Conservation (phyloP, 2,329 filamentous ascomycete genomes). For the Aspergillus oerlinghausenensis region DNA sequence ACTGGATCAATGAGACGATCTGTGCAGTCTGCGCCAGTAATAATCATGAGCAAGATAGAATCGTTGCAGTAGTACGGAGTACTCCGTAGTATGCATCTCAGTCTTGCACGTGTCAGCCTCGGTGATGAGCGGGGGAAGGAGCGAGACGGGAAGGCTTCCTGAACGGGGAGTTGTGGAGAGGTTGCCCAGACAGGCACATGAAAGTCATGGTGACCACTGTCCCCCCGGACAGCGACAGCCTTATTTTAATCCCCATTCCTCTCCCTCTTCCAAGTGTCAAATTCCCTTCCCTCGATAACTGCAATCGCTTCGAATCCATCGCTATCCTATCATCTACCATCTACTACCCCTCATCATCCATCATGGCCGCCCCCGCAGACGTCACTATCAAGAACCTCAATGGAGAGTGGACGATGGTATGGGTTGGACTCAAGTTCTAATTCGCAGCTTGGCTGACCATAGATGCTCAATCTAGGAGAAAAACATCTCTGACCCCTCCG, state of each 20-base stretch:
- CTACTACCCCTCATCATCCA: conserved; percentile 22
- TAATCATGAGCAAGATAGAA: neutral
- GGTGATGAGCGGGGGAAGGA: neutral
- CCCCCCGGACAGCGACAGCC: neutral
- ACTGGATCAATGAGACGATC: neutral
- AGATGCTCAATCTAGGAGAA: conserved; percentile 59
- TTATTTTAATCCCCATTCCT: neutral
- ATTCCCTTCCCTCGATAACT: neutral
- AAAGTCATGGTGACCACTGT: neutral
- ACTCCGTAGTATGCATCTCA: neutral
- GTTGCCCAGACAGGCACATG: neutral
- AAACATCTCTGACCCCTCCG: conserved; percentile 62
- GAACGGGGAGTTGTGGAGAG: neutral
- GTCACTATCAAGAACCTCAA: conserved; percentile 64
- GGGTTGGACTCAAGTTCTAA: conserved; percentile 17
- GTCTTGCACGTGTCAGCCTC: conserved; percentile 2
- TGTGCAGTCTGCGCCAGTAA: neutral
- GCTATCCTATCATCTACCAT: neutral
- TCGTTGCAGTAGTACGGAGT: neutral
- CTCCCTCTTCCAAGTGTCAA: neutral
- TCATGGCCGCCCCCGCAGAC: conserved; percentile 67
- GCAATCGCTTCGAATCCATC: neutral
- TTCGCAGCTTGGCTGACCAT: neutral
- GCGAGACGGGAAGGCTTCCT: neutral
- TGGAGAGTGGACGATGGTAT: conserved; percentile 67